These are phyloP conservation scores for Raffaelea ambrosiae DNA, from an alignment of 2,329 filamentous ascomycete genomes.

Conservation along the genomic window DNA sequence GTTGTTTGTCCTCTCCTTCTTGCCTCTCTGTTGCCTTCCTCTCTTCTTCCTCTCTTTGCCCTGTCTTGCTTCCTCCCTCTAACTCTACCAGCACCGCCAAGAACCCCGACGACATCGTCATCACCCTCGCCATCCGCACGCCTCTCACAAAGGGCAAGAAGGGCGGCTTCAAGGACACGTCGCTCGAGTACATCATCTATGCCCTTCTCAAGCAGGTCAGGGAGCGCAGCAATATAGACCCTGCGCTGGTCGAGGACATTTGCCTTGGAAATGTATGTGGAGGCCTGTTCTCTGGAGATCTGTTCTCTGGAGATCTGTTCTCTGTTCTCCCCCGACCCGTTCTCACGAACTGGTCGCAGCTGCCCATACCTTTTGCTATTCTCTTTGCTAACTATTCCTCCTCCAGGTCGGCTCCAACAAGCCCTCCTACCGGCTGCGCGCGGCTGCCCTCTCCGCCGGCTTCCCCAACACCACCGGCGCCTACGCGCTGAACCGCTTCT, in stretches of 20 bases:
- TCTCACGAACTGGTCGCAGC: too few species aligned
- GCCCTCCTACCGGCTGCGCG: constrained; percentile 84
- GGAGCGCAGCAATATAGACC: constrained; percentile 67
- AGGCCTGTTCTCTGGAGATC: neutral
- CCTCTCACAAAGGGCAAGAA: constrained; percentile 82
- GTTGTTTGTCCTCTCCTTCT: too few species aligned
- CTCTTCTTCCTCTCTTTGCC: neutral
- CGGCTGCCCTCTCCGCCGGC: constrained; percentile 80
- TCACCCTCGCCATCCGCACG: constrained; percentile 84
- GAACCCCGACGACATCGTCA: constrained; percentile 93
- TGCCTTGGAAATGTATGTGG: constrained; percentile 72
- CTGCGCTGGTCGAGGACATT: constrained; percentile 77
- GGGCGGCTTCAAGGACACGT: constrained; percentile 92
- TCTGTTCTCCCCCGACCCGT: neutral
- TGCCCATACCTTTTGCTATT: neutral
- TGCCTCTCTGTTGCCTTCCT: neutral
- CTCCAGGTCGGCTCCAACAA: constrained; percentile 69
- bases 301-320: neutral
- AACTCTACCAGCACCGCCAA: constrained; percentile 61
- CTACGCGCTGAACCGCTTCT: constrained; percentile 88
- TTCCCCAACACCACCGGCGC: constrained; percentile 85
- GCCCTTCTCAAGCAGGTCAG: constrained; percentile 70
- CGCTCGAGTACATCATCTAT: constrained; percentile 78
- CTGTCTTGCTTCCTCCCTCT: constrained; percentile 11
- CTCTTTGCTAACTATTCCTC: neutral